Evolutionary conservation across 2,329 filamentous ascomycete species (phyloP), one percentile per base, ranked within the genome.

Genomic region (Tolypocladium ovalisporum): DNA sequence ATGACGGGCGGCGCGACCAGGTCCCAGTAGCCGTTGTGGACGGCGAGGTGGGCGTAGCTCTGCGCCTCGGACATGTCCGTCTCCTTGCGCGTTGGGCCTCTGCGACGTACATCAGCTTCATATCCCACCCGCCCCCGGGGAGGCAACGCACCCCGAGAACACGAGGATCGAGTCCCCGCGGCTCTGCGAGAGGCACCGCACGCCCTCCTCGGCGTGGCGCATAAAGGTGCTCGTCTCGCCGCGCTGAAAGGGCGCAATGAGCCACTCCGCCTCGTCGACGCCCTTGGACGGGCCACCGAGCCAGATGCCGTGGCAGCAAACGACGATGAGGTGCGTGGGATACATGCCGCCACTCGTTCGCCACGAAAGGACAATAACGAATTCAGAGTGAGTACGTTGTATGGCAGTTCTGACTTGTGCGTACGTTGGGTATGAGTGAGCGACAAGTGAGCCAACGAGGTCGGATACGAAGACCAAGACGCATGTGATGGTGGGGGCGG

Each of bases 281-380:
- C 84, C 84, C 1, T 71, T 70, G 1, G 72, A 70, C 2, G 77
- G 74, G 0, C 84, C 83, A 32, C 85, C 85, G 17, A 77, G 72
- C 78, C 88, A 95, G 58, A 93, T 89, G 34, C 84, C 88, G 72
- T 96, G 90, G 69, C 90, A 92, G 75, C 90, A 94, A 54, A 95
- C 87, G 53, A 95, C 74, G 55, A 95, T 82, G 13, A 95, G 79
- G 62, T 89, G 72, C 0, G 61, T 47, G 37, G 58, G 59, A 56
- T 58, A 29, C 58, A 63, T 63, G 47, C 29, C 60, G 29, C 8
- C 6, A 10, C 44, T 12, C 8, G 4, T 5, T 32, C 15, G 19
- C 7, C 0, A 8, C 4, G 4, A 19, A 19, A 2, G 13, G 6
- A 19, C 22, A 17, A 10, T 4, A 19, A 7, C 17, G 24, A 47